A percentile compares a stretch with the other conserved stretches of the same genome.
These are phyloP conservation scores for Lachnellula arida DNA, from an alignment of 2,329 filamentous ascomycete genomes.

Conservation along the genomic window DNA sequence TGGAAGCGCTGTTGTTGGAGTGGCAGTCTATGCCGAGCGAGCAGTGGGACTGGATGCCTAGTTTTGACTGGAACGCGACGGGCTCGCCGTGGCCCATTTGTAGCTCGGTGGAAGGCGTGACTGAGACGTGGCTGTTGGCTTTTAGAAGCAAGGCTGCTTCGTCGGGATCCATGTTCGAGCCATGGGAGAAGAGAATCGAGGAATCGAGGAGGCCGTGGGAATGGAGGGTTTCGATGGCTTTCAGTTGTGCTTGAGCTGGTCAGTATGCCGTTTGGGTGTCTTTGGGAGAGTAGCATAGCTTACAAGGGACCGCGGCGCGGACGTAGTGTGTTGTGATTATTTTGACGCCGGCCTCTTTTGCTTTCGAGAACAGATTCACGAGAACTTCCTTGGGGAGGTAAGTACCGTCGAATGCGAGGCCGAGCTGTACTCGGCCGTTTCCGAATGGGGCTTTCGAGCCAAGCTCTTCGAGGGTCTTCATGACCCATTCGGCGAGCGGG, in stretches of 20 bases:
- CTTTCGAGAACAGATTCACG: conserved; percentile 34
- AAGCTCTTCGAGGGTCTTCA: conserved; percentile 35
- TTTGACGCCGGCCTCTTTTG: conserved; percentile 34
- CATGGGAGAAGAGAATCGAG: conserved; percentile 41
- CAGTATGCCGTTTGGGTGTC: background rate
- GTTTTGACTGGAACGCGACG: conserved; percentile 27
- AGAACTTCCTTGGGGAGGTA: conserved; percentile 36
- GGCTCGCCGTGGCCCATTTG: conserved; percentile 42
- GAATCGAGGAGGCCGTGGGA: conserved; percentile 37
- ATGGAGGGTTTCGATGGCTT: conserved; percentile 25
- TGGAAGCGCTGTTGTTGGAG: conserved; percentile 28
- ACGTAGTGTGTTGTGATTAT: conserved; percentile 39
- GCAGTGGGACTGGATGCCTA: conserved; percentile 29
- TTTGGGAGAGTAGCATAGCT: background rate
- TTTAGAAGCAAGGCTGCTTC: conserved; percentile 35
- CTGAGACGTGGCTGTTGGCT: conserved; percentile 36
- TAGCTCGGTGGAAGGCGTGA: conserved; percentile 46
- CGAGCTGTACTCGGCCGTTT: conserved; percentile 36
- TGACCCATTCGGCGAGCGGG: conserved; percentile 34
- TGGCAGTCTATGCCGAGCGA: conserved; percentile 36
- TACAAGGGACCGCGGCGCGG: conserved; percentile 11
- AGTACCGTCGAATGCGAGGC: conserved; percentile 41
- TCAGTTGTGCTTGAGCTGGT: background rate
- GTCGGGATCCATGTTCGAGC: conserved; percentile 29
- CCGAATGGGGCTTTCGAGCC: conserved; percentile 29